These are phyloP conservation scores for Penicillium italicum DNA, from an alignment of 2,329 filamentous ascomycete species.

Conservation along the genomic window DNA sequence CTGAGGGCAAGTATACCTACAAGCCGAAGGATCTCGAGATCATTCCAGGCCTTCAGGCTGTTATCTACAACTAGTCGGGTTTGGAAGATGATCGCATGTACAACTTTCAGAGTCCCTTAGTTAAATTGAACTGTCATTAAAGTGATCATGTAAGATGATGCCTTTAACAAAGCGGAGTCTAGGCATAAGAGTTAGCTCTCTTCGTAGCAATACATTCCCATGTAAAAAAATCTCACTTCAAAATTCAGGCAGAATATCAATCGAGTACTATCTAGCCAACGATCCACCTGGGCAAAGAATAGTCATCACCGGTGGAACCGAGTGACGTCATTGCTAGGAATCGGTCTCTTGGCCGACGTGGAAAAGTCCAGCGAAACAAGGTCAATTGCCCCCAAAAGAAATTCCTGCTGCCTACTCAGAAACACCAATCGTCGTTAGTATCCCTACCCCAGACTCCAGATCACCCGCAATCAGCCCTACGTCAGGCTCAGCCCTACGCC, in stretches of 20 bases:
- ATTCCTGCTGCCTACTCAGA: slow-evolving; percentile 9
- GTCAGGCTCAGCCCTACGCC: slow-evolving; percentile 20
- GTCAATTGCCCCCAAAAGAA: slow-evolving; percentile 5
- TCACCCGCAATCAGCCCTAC: slow-evolving; percentile 18
- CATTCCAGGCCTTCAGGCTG: slow-evolving; percentile 41
- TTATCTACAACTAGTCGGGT: slow-evolving; percentile 34
- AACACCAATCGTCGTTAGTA: not conserved
- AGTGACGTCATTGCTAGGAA: slow-evolving; percentile 19
- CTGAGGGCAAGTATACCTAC: slow-evolving; percentile 38
- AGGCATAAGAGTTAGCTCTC: not conserved
- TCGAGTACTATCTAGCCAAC: not conserved
- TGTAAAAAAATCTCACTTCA: not conserved
- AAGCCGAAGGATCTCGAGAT: slow-evolving; percentile 41
- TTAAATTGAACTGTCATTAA: not conserved
- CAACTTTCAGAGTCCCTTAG: too few species aligned
- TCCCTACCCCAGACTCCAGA: not conserved
- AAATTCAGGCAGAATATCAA: not conserved
- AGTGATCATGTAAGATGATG: not conserved
- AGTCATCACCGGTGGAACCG: not conserved
- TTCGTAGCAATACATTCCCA: not conserved
- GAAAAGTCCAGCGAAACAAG: slow-evolving; percentile 7
- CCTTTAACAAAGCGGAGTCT: not conserved
- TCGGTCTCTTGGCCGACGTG: slow-evolving; percentile 3
- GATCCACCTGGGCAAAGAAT: not conserved
- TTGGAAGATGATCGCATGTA: not conserved